These are phyloP conservation scores for Pseudocercospora musae DNA, from an alignment of 2,329 filamentous ascomycete species.

Conservation along the genomic window DNA sequence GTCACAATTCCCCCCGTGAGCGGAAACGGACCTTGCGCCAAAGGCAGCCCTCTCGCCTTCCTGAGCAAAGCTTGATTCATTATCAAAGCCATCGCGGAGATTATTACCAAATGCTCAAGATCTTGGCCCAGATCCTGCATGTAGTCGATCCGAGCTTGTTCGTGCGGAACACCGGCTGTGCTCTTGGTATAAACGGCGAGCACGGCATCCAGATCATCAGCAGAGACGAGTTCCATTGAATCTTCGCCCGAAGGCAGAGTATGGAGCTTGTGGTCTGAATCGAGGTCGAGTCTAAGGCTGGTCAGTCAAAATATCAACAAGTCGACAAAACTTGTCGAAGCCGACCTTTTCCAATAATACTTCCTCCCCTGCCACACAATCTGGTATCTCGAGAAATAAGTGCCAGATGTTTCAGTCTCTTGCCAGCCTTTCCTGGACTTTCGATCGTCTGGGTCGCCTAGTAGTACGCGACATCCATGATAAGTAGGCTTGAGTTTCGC, in stretches of 20 bases:
- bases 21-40: background rate
- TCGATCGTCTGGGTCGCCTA: background rate
- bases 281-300: background rate
- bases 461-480: background rate
- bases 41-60: background rate
- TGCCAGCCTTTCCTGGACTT: background rate
- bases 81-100: background rate
- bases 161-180: background rate
- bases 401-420: background rate
- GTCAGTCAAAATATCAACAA: background rate
- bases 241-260: background rate
- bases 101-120: background rate
- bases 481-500: constrained; percentile 2
- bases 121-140: background rate
- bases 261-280: background rate
- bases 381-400: background rate
- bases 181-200: background rate
- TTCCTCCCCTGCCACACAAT: background rate
- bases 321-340: background rate
- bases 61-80: background rate
- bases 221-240: background rate
- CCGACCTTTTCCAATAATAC: background rate
- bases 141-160: background rate
- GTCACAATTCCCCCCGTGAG: background rate
- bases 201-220: background rate